Evolutionary conservation across 179 eudicot species (phyloP).

Genomic region (Beta lomatogona): DNA sequence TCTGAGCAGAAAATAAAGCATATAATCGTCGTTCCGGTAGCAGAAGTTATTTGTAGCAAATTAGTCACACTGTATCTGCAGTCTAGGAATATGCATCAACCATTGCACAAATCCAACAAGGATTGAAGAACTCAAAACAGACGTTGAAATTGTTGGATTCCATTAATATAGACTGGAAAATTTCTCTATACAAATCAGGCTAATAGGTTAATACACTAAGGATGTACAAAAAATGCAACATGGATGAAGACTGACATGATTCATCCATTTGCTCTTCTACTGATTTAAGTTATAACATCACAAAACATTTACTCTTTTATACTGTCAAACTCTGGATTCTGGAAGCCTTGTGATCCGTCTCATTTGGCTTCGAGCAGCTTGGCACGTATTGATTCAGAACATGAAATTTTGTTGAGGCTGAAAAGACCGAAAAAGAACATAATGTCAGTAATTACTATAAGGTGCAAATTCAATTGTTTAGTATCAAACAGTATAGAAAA

Average conservation of each 20-base stretch:
- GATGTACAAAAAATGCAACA: slow-evolving; percentile 30
- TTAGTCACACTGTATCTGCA: no score
- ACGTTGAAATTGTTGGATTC: not conserved
- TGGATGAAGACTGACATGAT: not conserved
- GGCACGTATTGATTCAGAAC: slow-evolving; percentile 36
- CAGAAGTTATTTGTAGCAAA: no score
- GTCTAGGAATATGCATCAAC: no score
- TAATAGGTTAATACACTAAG: not conserved
- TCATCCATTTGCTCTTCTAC: slow-evolving; percentile 13
- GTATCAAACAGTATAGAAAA: not conserved
- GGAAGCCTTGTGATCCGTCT: not conserved
- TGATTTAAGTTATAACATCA: not conserved
- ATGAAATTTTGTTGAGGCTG: slow-evolving; percentile 41
- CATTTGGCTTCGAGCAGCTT: slow-evolving; percentile 35
- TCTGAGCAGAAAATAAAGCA: not conserved
- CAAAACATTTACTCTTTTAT: slow-evolving; percentile 17
- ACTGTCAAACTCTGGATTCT: not conserved
- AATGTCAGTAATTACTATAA: not conserved
- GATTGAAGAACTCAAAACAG: not conserved
- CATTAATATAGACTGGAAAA: not conserved
- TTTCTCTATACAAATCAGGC: not conserved
- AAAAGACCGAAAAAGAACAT: slow-evolving; percentile 6
- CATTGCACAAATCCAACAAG: no score
- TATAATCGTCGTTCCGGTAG: no score
- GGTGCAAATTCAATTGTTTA: not conserved